These are phyloP conservation scores for Gilbertella persicaria DNA, from an alignment of 371 early-diverging fungal species.

Conservation along the genomic window DNA sequence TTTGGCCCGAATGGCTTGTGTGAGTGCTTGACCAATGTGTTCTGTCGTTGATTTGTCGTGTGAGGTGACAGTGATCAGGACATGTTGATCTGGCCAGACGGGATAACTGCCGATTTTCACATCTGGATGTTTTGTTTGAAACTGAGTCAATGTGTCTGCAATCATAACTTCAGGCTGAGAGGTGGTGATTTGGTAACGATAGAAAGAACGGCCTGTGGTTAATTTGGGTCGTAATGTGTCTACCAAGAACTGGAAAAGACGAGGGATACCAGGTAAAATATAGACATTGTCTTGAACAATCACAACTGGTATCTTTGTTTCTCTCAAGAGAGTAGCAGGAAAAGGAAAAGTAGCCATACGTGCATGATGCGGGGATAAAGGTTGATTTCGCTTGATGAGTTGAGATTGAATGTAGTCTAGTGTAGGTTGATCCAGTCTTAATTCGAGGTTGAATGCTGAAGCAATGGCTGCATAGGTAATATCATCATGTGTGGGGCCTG, in stretches of 20 bases:
- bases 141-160: conserved; percentile 44
- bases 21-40: conserved; percentile 14
- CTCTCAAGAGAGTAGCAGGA: conserved; percentile 36
- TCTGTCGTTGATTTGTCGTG: conserved; percentile 31
- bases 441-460: conserved; percentile 50
- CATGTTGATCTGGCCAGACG: conserved; percentile 34
- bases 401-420: conserved; percentile 46
- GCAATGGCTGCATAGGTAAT: conserved; percentile 72
- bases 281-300: conserved; percentile 55
- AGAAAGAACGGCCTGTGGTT: conserved; percentile 25
- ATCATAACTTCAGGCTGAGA: conserved; percentile 46
- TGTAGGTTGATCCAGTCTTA: conserved; percentile 55
- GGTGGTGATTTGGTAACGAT: conserved; percentile 55
- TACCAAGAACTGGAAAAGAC: conserved; percentile 53
- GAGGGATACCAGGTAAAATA: conserved; percentile 68
- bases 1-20: conserved; percentile 10
- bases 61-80: conserved; percentile 48
- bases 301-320: conserved; percentile 60
- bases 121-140: conserved; percentile 34
- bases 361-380: conserved; percentile 27
- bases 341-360: conserved; percentile 68
- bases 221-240: conserved; percentile 23
- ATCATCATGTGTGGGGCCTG: conserved; percentile 69
- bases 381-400: conserved; percentile 13
- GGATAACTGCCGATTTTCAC: conserved; percentile 72